Evolutionary conservation across 495 filamentous ascomycete species (phyloP), one percentile per base, ranked within the genome.

Genomic region (Penicillium diatomitis): DNA sequence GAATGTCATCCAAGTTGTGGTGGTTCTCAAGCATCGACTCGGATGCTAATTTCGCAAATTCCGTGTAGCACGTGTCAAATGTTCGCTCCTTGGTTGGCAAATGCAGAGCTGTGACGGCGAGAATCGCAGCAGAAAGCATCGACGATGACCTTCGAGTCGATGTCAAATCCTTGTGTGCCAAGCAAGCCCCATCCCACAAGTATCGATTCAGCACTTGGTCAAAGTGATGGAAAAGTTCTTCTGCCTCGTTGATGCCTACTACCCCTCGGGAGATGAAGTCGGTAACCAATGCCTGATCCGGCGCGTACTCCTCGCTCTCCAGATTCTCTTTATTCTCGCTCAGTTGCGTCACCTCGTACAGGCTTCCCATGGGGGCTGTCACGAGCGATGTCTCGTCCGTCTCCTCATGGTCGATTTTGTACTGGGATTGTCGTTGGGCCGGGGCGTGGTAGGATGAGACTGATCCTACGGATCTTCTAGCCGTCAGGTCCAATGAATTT

Each of bases 291-390:
- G 61, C 62, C 40, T 65, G 62, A 29, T 74, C 67, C 5, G 66
- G 56, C 5, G 63, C 61, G 52, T 67, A 56, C 6, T 65, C 54
- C 12, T 66, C 57, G 34, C 59, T 61, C 3, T 65, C 67, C 0
- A 67, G 69, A 30, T 57, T 69, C 30, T 63, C 61, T n/a, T 64
- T 67, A 9, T 69, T 69, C 43, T 74, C 69, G 50, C 72, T 70
- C 41, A 82, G 53, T 50, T 77, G 77, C 4, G 78, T 82, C 36
- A 82, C 78, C 58, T 81, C 78, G 51, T 78, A 82, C 33, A 82
- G 54, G 53, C 74, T 80, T 8, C 75, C 71, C 76, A 82, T 81
- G 1, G 78, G 78, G 20, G 75, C 77, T 10, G 76, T 71, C 12
- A 81, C 70, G 38, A 80, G 46, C 1, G 71, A 71, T 3, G 65